Conservation (phyloP, 164 flowering plant genomes). For the Liriodendron chinense region DNA sequence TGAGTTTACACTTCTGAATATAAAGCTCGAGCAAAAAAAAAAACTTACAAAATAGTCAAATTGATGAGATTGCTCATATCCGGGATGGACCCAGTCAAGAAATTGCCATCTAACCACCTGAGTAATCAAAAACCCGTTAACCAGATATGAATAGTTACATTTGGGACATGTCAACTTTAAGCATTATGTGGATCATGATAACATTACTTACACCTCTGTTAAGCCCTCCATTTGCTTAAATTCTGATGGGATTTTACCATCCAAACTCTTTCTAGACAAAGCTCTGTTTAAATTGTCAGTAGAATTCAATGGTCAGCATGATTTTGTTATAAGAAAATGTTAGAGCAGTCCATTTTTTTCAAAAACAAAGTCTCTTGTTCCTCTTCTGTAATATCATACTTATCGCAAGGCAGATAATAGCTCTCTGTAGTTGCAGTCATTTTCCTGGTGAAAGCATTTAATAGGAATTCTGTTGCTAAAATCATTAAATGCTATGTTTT, state of each 20-base stretch:
- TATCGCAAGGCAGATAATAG: no score
- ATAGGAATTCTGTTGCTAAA: no score
- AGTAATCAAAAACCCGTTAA: slow-evolving; percentile 9
- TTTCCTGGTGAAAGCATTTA: no score
- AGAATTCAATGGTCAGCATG: background rate
- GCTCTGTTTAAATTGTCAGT: slow-evolving; percentile 42
- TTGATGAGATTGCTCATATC: slow-evolving; percentile 71
- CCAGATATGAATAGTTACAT: background rate
- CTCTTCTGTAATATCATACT: no score
- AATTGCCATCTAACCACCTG: slow-evolving; percentile 84
- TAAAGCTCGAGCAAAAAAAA: background rate
- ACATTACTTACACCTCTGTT: slow-evolving; percentile 71
- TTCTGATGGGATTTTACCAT: slow-evolving; percentile 62
- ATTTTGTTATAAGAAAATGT: background rate
- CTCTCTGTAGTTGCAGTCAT: no score
- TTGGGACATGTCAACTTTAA: slow-evolving; percentile 1
- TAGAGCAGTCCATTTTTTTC: background rate
- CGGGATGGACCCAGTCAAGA: slow-evolving; percentile 66
- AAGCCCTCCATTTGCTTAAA: slow-evolving; percentile 64
- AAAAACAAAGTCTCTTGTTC: background rate
- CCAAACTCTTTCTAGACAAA: slow-evolving; percentile 64
- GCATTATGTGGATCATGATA: slow-evolving; percentile 4
- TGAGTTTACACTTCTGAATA: background rate
- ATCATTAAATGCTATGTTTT: no score
- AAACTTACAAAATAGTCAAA: slow-evolving; percentile 66